Base-by-base conservation (phyloP, 768 basidiomycete genomes). In the Lactifluus hygrophoroides region DNA sequence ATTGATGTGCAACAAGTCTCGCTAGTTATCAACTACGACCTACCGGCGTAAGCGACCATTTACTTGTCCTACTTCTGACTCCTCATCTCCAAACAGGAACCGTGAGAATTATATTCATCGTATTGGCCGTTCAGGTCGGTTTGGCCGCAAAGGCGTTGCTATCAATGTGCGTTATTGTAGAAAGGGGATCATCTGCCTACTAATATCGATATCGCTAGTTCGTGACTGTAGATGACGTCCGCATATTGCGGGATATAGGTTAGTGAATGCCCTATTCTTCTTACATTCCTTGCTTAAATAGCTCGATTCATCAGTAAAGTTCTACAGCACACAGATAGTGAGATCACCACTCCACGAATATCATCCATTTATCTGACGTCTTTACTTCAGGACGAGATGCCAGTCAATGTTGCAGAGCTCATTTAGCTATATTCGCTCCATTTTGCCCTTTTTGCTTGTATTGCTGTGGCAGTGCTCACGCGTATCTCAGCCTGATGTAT, bases 21-120 rank as follows among this genome's bases (percentile, higher is more conserved):
- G 44, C 78, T 97, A 57, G 95, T 96, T 68, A 95, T 96, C 69
- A 96, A 95, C 75, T 95, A 95, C 70, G 94, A 97, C 71, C 80
- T 97, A 53, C 94, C 91, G 55, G 87, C 90, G 87, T 93, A 79
- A 66, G 84, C 76, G n/a, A 2, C 17, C 35, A 17, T 38, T 49
- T 47, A 63, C 30, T 64, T n/a, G 34, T 38, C 54, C 28, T n/a
- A 48, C 14, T 54, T 61, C 48, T 25, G 16, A 16, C 30, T 50
- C 28, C 19, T 35, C 34, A 49, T 34, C 40, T 43, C 54, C 19
- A 37, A 66, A 51, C 63, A 93, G 87, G 64, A 93, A 93, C 71
- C 90, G 90, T 80, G 95, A 97, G 82, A 97, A 99, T 74, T 99
- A 99, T 77, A 97, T 99, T 66, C 96, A 99, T 77, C 90, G 96